Base-by-base conservation (phyloP, 2,329 filamentous ascomycete species). In the Aschersonia sp. region DNA sequence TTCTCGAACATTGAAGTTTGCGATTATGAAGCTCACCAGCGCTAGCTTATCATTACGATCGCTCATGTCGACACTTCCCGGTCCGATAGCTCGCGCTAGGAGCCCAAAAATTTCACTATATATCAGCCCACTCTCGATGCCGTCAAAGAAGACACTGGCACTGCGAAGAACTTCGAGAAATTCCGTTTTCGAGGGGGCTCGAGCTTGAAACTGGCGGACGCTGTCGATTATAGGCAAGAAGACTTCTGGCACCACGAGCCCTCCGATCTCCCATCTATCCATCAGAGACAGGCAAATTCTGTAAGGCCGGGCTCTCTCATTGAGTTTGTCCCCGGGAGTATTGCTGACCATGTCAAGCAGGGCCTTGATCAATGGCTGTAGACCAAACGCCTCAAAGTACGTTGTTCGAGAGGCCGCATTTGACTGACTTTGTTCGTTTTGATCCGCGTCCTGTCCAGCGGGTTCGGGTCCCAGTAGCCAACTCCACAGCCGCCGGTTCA, bases 261-360 rank as follows among this genome's bases (percentile, higher is more conserved):
- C 87, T 32, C 92, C 92, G 53, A 98, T 90, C 62, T 98, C 92
- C 89, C 88, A 97, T 49, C 89, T 81, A 65, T 98, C 92, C 92
- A 98, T 97, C 46, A 98, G 71, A 12, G 94, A 95, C 2, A 97
- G 74, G 57, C 88, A 94, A 52, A 97, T 87, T 48, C 89, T 81
- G 59, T 94, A 95, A 0, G 92, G 90, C 40, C 81, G 81, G 22
- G 88, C 87, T 60, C 81, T 76, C 57, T 94, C 87, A 14, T 72
- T 67, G 11, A 56, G 55, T 43, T 52, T 61, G 40, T 54, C 58
- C 6, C 55, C 55, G n/a, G 52, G 51, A 14, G 52, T 56, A 6
- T 53, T 57, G 44, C 76, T 73, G 51, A 97, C 83, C 80, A 94
- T 84, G 44, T 77, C 75, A 12, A 94, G 68, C 9, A 97, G 70